Base-by-base conservation (phyloP, 768 basidiomycete genomes). In the Calocera cornea region DNA sequence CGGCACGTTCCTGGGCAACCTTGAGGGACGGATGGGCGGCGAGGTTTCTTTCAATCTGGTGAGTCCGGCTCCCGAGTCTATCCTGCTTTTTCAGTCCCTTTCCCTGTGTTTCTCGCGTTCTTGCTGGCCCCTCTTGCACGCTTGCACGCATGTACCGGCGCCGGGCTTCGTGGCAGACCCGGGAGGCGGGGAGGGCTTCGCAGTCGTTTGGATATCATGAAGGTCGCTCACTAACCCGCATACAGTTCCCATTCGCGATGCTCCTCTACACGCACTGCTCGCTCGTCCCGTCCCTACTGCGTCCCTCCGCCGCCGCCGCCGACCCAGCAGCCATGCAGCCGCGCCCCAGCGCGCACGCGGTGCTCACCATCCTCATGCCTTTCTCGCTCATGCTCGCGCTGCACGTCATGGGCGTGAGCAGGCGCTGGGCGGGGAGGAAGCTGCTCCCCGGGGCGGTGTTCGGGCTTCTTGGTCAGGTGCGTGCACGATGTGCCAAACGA, bases 231-330 rank as follows among this genome's bases (percentile, higher is more conserved):
- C n/a, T n/a, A n/a, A n/a, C n/a, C n/a, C n/a, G n/a, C n/a, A n/a
- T n/a, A n/a, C 70, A 89, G 88, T 84, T 90, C 69, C 87, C 86
- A 24, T 91, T 90, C 71, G 85, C 88, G 0, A 89, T 90, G 74
- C 79, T 89, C 34, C 76, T 91, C 22, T 86, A 90, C 69, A 81
- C 89, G 8, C 90, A 89, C 76, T 83, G 87, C 0, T 84, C 86
- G 1, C 86, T 87, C 0, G 72, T 85, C 41, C 82, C 86, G 3
- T 86, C 88, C 73, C 69, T 69, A 27, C 69, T 71, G 31, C 65
- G 66, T 54, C 22, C 74, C 76, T 71, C 50, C 2, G 22, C 40
- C 34, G 31, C 17, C 29, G 22, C 64, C 27, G 17, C 22, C 14
- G 82, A 79, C 66, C 72, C 78, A 2, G 74, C 77, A 1, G 80